Evolutionary conservation across 164 flowering plant genomes (phyloP), one percentile per base, ranked within the genome.

Genomic region (Cinnamomum chago): DNA sequence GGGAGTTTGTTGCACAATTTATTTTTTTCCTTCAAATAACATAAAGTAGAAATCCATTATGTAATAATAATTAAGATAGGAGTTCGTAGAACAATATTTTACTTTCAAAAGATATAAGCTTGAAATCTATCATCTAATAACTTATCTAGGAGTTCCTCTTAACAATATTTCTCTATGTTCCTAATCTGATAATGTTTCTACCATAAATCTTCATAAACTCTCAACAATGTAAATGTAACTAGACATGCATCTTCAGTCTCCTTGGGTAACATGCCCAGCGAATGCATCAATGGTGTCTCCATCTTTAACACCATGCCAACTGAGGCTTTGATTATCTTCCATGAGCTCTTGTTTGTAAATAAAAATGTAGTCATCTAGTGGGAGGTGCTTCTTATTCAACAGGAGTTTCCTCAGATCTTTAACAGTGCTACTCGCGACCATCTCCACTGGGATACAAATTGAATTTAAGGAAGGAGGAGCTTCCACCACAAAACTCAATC

Each of bases 291-390:
- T 81, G 30, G 55, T 73, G 74, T 94, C 98, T 0, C 93, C 97
- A 82, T 86, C 77, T 71, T 87, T 91, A 3, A 92, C 95, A 13
- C 97, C 96, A 80, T 92, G 97, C 93, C 91, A 86, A 25, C 79
- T 76, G 17, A 94, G 88, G 81, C 90, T 94, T 66, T 88, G 84
- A 60, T 76, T 71, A 2, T 87, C 90, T 0, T 85, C 77, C 94
- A 94, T 92, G 67, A 91, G 88, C 81, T 94, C 83, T 70, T 92
- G 98, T 70, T 84, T 90, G 83, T 94, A 93, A 65, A 94, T 86
- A 75, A 94, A 91, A 70, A 94, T 78, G 71, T 90, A 94, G n/a
- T 92, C 91, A 76, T 92, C 93, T 20, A 9, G 33, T 2, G 97
- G 97, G 27, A 94, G 85, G 40, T 87, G 72, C 28, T 84, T 83